phyloP scores from a whole-genome alignment of 2,329 filamentous ascomycete species.

The Nectriaceae sp. region DNA sequence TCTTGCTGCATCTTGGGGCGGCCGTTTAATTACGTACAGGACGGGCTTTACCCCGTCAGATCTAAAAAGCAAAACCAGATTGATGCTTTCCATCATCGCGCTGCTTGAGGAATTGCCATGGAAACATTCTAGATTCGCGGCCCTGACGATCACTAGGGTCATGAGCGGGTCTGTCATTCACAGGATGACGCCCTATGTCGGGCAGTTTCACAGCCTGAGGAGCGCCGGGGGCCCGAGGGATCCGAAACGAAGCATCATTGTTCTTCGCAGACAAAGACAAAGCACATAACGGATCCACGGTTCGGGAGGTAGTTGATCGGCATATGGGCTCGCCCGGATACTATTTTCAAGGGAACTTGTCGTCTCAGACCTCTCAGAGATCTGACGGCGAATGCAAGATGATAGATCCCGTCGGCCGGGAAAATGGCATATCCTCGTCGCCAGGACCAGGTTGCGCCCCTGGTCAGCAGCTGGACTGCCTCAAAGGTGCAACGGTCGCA shows the following conservation, averaged over 20 bases:
- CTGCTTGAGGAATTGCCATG: neutral
- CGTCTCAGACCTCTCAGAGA: neutral
- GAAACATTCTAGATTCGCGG: slow-evolving; percentile 4
- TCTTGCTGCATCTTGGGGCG: too few species aligned
- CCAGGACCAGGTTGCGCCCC: slow-evolving; percentile 14
- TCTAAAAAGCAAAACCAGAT: neutral
- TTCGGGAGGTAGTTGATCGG: slow-evolving; percentile 5
- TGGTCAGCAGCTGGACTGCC: neutral
- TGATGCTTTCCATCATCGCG: neutral
- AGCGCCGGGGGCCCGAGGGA: neutral
- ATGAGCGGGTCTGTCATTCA: slow-evolving; percentile 8
- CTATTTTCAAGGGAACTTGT: neutral
- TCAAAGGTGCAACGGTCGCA: slow-evolving; percentile 24
- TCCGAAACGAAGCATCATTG: neutral
- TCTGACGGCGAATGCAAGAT: slow-evolving; percentile 1
- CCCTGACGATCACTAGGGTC: slow-evolving; percentile 9
- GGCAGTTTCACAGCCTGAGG: neutral
- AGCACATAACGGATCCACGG: neutral
- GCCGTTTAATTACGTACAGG: too few species aligned
- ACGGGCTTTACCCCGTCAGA: too few species aligned
- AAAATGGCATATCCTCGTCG: slow-evolving; percentile 2
- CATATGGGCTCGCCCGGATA: slow-evolving; percentile 5
- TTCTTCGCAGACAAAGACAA: neutral
- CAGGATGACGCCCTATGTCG: neutral
- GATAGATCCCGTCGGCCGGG: slow-evolving; percentile 11